These are phyloP conservation scores for Boletus vermiculosoides DNA, from an alignment of 768 basidiomycete species.

Conservation along the genomic window DNA sequence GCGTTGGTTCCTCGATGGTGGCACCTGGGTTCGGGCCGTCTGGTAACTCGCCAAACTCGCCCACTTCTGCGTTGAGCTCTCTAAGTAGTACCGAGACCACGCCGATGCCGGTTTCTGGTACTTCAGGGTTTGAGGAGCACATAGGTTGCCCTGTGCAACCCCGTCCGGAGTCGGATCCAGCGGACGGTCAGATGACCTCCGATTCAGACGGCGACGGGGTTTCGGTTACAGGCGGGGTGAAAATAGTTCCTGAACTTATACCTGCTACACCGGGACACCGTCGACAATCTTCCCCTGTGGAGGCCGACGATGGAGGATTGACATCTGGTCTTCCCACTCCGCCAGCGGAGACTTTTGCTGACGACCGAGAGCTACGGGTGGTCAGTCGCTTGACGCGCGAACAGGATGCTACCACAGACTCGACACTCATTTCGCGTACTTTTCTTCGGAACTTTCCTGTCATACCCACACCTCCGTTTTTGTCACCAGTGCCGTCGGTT, in stretches of 20 bases:
- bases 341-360: neutral
- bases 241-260: neutral
- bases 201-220: neutral
- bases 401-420: neutral
- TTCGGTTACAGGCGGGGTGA: neutral
- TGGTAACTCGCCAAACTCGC: neutral
- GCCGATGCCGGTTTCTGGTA: neutral
- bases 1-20: neutral
- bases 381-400: neutral
- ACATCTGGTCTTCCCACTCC: slow-evolving; percentile 9
- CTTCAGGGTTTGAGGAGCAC: neutral
- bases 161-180: neutral
- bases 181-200: neutral
- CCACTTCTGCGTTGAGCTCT: neutral
- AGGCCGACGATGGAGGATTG: neutral
- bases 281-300: neutral
- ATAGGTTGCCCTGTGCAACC: neutral
- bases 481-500: neutral
- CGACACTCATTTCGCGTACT: neutral
- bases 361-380: neutral
- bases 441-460: neutral
- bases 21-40: neutral
- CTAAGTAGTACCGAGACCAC: neutral
- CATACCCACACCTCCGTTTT: slow-evolving; percentile 6
- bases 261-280: too few species aligned